Evolutionary conservation across 2,329 filamentous ascomycete species (phyloP), one percentile per base, ranked within the genome.

Genomic region (Paracorniculantispora psalliotae): DNA sequence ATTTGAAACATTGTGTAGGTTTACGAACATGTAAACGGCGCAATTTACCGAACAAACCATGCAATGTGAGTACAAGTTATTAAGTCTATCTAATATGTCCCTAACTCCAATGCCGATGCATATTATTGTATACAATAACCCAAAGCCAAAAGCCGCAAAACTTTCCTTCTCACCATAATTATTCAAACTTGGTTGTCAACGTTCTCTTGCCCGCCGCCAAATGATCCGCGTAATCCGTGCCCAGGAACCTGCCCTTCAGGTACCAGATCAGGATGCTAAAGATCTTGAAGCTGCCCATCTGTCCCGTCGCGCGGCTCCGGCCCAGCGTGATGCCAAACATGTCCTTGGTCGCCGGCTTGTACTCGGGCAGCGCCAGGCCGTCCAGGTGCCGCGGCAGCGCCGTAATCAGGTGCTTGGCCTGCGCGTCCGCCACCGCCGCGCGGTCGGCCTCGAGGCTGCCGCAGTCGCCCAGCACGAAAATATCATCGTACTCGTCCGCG

Each of bases 381-480:
- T 70, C 63, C 35, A 78, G 65, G 43, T 76, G 69, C 26, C 63
- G 62, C 19, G 70, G 69, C 17, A 77, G 66, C 2, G 63, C 63
- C 65, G 72, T 73, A 64, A 72, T 63, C 25, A 75, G 61, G 57
- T 76, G 69, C 21, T 61, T 56, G 3, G 66, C 54, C 66, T 78
- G 76, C 2, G 65, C 48, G 33, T 73, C 71, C 12, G 71, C 69
- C 25, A 65, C 44, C 5, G 63, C 54, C 1, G 68, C 68, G 60
- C 73, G 75, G 30, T 67, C 64, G 2, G 51, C 59, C 64, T 79
- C 74, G 19, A 79, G 68, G 63, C 71, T 72, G 9, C 76, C 76
- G 0, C 68, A 74, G 59, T 81, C 78, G 30, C 78, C 78, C 4
- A 76, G 57, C 19, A 77, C 70, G 64, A 79, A 80, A 52, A 81